These are phyloP conservation scores for Xylariaceae sp. DNA, from an alignment of 2,329 filamentous ascomycete species.

Conservation along the genomic window DNA sequence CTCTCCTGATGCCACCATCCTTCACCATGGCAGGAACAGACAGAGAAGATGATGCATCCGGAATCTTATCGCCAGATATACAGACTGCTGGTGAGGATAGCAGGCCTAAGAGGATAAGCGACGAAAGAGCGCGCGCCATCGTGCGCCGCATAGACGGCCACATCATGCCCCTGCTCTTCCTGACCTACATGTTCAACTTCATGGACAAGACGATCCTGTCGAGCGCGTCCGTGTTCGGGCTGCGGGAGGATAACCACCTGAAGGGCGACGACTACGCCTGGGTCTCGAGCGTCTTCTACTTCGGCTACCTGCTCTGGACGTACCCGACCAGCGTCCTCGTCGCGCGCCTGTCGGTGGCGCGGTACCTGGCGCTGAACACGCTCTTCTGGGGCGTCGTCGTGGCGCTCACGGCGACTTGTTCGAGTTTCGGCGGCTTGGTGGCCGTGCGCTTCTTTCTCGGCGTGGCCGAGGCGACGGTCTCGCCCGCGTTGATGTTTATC, in stretches of 20 bases:
- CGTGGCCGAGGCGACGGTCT: constrained; percentile 49
- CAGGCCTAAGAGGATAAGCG: too few relatives aligned
- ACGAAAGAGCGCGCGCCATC: constrained; percentile 29
- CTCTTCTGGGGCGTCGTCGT: constrained; percentile 47
- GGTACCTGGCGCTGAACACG: constrained; percentile 42
- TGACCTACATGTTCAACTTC: constrained; percentile 55
- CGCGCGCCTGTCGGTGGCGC: constrained; percentile 41
- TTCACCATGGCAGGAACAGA: background rate
- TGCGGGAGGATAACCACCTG: constrained; percentile 43
- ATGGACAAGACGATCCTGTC: constrained; percentile 57
- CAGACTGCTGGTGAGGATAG: too few relatives aligned
- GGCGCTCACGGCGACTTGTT: constrained; percentile 40
- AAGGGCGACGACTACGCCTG: constrained; percentile 41
- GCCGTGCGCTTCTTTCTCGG: constrained; percentile 48
- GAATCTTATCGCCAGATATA: too few relatives aligned
- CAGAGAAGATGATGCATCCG: background rate
- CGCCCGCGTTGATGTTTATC: constrained; percentile 51
- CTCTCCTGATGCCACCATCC: constrained; percentile 6
- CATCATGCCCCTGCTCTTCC: constrained; percentile 51
- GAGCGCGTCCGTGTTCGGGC: constrained; percentile 51
- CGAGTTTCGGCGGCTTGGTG: constrained; percentile 45
- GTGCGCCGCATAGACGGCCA: constrained; percentile 51
- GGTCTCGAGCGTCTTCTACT: constrained; percentile 43
- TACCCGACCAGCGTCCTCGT: constrained; percentile 46
- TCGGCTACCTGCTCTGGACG: constrained; percentile 45